Percentiles rank a stretch among this genome's conserved stretches.
Conservation (phyloP, 129 eudicot species). For the Flaveria bidentis region DNA sequence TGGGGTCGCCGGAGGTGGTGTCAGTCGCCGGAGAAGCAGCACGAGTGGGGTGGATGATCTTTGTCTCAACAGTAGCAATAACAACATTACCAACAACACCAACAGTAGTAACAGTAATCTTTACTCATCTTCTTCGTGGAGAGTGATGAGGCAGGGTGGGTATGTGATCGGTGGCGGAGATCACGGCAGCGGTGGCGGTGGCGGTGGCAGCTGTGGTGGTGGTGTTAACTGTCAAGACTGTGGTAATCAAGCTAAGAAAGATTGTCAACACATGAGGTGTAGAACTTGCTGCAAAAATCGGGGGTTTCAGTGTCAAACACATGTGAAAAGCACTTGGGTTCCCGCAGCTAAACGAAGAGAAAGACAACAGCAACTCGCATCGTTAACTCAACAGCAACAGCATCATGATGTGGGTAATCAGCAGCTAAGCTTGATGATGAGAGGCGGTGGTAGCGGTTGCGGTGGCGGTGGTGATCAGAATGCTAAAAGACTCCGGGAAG, state of each 20-base stretch:
- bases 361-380: conserved; percentile 52
- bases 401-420: conserved; percentile 39
- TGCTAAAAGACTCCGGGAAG: conserved; percentile 51
- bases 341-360: conserved; percentile 88
- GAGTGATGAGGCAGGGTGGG: conserved; percentile 48
- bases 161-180: conserved; percentile 35
- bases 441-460: conserved; percentile 33
- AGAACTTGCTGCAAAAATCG: conserved; percentile 86
- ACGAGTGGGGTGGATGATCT: conserved; percentile 29
- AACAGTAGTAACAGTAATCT: conserved; percentile 8
- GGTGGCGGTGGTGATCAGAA: conserved; percentile 31
- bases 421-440: conserved; percentile 42
- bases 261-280: conserved; percentile 68
- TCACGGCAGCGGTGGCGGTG: conserved; percentile 40
- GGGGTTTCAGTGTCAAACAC: conserved; percentile 77
- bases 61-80: conserved; percentile 32
- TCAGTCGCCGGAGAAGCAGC: conserved; percentile 14
- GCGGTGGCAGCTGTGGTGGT: conserved; percentile 21
- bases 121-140: conserved; percentile 26
- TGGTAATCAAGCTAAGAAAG: conserved; percentile 89
- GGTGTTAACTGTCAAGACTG: conserved; percentile 76
- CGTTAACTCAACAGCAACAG: conserved; percentile 35
- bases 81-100: conserved; percentile 18
- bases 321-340: conserved; percentile 89
- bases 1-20: neutral